Evolutionary conservation across 345 rosid genomes (phyloP).

Genomic region (Salix purpurea): DNA sequence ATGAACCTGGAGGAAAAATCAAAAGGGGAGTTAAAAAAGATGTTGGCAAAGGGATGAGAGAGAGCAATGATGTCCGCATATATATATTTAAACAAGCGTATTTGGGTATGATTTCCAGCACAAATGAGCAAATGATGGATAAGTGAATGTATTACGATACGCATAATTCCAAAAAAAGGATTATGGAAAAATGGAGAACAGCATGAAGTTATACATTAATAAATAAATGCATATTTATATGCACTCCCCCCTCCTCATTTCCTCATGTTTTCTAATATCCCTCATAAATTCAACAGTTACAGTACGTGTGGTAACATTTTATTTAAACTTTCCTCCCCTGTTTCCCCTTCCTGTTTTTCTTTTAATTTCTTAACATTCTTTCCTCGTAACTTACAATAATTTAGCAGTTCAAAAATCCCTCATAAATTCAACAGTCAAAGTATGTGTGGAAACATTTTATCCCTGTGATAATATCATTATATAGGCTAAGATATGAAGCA

Average conservation of each 20-base stretch:
- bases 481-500: neutral
- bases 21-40: neutral
- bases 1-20: conserved; percentile 45
- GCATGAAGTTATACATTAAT: neutral
- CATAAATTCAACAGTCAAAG: neutral
- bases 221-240: neutral
- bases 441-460: neutral
- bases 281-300: neutral
- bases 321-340: neutral
- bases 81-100: no score
- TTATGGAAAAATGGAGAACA: neutral
- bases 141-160: neutral
- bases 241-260: neutral
- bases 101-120: neutral
- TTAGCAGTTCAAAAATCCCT: neutral
- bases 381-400: no score
- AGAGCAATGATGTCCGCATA: neutral
- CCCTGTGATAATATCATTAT: neutral
- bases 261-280: neutral
- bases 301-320: neutral
- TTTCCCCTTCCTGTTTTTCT: neutral
- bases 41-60: neutral
- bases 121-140: neutral
- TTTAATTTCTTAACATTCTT: neutral
- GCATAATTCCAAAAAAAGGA: neutral